These are phyloP conservation scores for Linum lewisii DNA, from an alignment of 345 rosid genomes.

Conservation along the genomic window DNA sequence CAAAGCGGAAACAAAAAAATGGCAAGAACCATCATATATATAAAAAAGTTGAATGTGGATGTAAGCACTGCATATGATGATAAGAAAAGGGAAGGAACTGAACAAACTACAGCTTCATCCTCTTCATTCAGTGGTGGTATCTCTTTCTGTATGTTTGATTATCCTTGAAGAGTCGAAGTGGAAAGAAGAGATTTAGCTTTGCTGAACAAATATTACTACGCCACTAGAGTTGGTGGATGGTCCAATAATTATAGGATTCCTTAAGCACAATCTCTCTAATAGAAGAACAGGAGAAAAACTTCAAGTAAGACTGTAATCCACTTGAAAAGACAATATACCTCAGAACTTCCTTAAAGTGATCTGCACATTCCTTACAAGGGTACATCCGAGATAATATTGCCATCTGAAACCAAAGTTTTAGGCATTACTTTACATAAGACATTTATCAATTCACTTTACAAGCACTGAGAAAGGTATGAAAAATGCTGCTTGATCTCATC, in stretches of 20 bases:
- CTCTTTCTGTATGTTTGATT: no score
- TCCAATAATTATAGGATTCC: not conserved
- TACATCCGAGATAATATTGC: constrained; percentile 78
- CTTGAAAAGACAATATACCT: constrained; percentile 35
- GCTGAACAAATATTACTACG: not conserved
- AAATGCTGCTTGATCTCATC: not conserved
- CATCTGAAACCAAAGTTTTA: constrained; percentile 44
- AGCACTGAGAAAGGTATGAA: not conserved
- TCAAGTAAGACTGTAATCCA: not conserved
- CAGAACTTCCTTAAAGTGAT: constrained; percentile 83
- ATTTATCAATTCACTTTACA: not conserved
- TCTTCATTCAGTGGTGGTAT: no score
- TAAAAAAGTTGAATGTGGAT: no score
- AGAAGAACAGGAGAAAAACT: not conserved
- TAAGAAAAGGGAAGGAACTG: no score
- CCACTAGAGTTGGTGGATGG: not conserved
- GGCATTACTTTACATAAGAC: not conserved
- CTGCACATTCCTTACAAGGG: constrained; percentile 95
- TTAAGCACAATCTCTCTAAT: not conserved
- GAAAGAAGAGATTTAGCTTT: not conserved
- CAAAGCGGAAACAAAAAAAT: not conserved
- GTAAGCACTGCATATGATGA: no score
- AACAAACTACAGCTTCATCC: no score
- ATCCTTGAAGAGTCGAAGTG: no score
- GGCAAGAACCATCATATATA: not conserved